phyloP scores from a whole-genome alignment of 202 grass and related monocot genomes.

The Setaria viridis region DNA sequence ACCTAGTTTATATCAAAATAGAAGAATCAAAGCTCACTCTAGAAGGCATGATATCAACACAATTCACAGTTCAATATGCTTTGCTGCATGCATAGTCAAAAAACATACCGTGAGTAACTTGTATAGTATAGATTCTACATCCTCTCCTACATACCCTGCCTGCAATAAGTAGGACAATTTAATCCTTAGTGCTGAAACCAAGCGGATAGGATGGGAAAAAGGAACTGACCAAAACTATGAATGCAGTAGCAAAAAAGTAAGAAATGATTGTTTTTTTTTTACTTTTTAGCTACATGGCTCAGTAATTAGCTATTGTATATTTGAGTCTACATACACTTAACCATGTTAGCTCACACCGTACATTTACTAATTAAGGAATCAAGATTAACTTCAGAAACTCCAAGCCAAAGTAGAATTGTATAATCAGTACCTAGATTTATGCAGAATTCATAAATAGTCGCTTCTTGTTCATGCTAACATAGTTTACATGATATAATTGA shows the following conservation, averaged over 20 bases:
- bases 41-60: slow-evolving; percentile 27
- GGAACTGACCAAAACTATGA: not conserved
- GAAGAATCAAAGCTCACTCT: slow-evolving; percentile 38
- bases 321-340: not conserved
- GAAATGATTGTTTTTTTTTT: not conserved
- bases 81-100: slow-evolving; percentile 30
- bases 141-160: slow-evolving; percentile 99
- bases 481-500: slow-evolving; percentile 18
- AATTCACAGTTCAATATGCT: slow-evolving; percentile 27
- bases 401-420: not conserved
- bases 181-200: slow-evolving; percentile 35
- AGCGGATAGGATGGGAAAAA: not conserved
- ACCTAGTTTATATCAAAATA: slow-evolving; percentile 67
- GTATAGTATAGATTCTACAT: slow-evolving; percentile 99
- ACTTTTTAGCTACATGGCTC: slow-evolving; percentile 28
- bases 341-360: slow-evolving; percentile 8
- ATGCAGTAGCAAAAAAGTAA: slow-evolving; percentile 2
- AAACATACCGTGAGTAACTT: slow-evolving; percentile 88
- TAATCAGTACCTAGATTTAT: not conserved
- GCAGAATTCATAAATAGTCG: slow-evolving; percentile 5
- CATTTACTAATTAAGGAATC: slow-evolving; percentile 17
- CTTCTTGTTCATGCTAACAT: slow-evolving; percentile 28
- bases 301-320: not conserved
- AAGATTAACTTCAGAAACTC: not conserved
- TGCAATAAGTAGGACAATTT: slow-evolving; percentile 55